Conservation (phyloP, 768 basidiomycete genomes). For the Mycena capillaripes region DNA sequence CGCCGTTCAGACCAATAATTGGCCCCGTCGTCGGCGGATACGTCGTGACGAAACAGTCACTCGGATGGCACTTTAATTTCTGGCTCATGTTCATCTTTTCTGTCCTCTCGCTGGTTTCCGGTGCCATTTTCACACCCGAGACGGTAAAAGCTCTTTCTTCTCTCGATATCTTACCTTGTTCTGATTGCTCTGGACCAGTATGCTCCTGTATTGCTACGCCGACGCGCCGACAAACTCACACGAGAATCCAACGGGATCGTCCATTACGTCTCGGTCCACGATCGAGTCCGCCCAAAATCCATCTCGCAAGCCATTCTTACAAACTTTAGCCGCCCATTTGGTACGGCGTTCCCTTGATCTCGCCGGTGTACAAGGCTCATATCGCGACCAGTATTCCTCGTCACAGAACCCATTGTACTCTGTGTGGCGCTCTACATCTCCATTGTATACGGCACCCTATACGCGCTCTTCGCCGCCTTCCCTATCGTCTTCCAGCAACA, state of each 20-base stretch:
- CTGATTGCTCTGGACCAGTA: conserved; percentile 52
- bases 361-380: conserved; percentile 1
- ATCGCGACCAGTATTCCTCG: conserved; percentile 64
- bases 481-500: conserved; percentile 71
- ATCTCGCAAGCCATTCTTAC: conserved; percentile 57
- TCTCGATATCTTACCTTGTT: not conserved
- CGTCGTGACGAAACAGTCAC: conserved; percentile 63
- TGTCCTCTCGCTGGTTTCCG: conserved; percentile 56
- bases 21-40: conserved; percentile 80
- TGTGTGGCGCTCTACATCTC: conserved; percentile 71
- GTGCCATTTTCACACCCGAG: conserved; percentile 67
- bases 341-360: conserved; percentile 47
- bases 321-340: conserved; percentile 70
- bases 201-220: conserved; percentile 71
- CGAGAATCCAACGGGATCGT: conserved; percentile 55
- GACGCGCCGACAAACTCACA: conserved; percentile 61
- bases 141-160: conserved; percentile 55
- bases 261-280: conserved; percentile 65
- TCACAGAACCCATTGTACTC: conserved; percentile 75
- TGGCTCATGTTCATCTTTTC: conserved; percentile 75
- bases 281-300: conserved; percentile 58
- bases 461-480: conserved; percentile 75
- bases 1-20: conserved; percentile 55
- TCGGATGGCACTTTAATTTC: conserved; percentile 76
- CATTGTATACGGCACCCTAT: conserved; percentile 73